phyloP scores from a whole-genome alignment of 2,329 filamentous ascomycete species.

The Lachnellula cervina region DNA sequence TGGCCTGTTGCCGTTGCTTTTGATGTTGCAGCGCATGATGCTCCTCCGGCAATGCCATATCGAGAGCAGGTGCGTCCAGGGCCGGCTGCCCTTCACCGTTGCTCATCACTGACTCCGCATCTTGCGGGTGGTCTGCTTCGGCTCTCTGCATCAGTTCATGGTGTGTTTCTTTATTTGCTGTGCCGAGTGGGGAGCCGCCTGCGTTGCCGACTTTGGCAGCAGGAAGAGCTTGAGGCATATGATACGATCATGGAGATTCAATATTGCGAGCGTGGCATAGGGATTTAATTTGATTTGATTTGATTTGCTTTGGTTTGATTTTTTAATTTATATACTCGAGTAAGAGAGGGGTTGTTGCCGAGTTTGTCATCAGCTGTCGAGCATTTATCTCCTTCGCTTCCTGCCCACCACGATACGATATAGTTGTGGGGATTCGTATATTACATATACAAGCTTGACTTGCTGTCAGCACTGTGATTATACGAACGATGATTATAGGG shows the following conservation, averaged over 20 bases:
- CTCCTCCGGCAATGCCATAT: not conserved
- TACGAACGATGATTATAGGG: too few species aligned
- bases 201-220: conserved; percentile 15
- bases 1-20: not conserved
- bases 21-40: not conserved
- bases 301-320: too few species aligned
- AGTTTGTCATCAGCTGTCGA: too few species aligned
- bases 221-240: conserved; percentile 20
- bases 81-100: not conserved
- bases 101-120: not conserved
- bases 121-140: conserved; percentile 1
- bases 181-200: conserved; percentile 7
- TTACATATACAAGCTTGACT: too few species aligned
- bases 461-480: too few species aligned
- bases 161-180: conserved; percentile 8
- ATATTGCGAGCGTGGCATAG: too few species aligned
- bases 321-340: too few species aligned
- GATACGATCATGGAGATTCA: conserved; percentile 10
- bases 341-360: too few species aligned
- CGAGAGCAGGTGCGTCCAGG: not conserved
- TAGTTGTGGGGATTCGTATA: too few species aligned
- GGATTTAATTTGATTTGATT: too few species aligned
- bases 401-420: too few species aligned
- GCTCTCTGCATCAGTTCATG: conserved; percentile 5
- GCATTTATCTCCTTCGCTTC: too few species aligned